These are phyloP conservation scores for Nemophila menziesii DNA, from an alignment of 257 asterid genomes.

Conservation along the genomic window DNA sequence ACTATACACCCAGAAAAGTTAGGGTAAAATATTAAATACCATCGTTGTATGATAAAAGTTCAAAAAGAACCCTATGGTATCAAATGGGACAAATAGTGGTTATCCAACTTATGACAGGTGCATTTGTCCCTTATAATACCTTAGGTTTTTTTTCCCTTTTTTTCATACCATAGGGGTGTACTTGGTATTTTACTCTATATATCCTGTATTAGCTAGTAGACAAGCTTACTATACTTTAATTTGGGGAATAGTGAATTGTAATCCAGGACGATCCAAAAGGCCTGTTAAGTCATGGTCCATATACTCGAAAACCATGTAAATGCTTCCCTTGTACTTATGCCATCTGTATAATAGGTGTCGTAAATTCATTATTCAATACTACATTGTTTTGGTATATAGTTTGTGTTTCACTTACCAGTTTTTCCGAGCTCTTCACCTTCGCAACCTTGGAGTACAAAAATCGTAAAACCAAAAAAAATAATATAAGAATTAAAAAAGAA, in stretches of 20 bases:
- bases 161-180: too few relatives aligned
- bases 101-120: neutral
- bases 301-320: slow-evolving; percentile 96
- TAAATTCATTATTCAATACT: slow-evolving; percentile 10
- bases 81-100: neutral
- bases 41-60: too few relatives aligned
- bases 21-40: too few relatives aligned
- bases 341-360: slow-evolving; percentile 39
- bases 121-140: too few relatives aligned
- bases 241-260: slow-evolving; percentile 84
- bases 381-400: too few relatives aligned
- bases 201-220: too few relatives aligned
- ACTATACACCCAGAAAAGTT: neutral
- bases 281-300: slow-evolving; percentile 98
- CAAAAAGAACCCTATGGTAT: too few relatives aligned
- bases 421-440: slow-evolving; percentile 53
- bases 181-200: too few relatives aligned
- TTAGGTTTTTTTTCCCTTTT: too few relatives aligned
- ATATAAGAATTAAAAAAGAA: too few relatives aligned
- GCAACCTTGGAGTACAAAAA: slow-evolving; percentile 37
- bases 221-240: slow-evolving; percentile 56
- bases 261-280: slow-evolving; percentile 94
- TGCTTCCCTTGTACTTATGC: slow-evolving; percentile 72
- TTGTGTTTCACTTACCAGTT: slow-evolving; percentile 62
- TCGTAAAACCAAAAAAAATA: neutral